A percentile compares a stretch with the other conserved stretches of the same genome.
Conservation (phyloP, 2,329 filamentous ascomycete species). For the Cryphonectria naterciae region DNA sequence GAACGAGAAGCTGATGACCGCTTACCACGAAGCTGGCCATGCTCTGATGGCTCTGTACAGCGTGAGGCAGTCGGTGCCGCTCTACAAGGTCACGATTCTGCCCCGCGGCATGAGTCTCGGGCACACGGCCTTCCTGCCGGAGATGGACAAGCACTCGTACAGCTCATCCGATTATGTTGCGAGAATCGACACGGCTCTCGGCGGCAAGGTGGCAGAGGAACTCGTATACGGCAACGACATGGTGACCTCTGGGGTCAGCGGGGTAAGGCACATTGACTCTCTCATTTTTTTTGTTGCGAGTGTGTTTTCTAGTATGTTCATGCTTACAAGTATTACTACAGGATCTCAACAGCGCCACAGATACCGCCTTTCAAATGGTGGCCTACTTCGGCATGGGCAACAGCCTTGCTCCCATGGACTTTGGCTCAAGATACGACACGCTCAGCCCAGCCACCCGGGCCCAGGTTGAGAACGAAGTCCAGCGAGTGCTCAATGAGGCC, state of each 20-base stretch:
- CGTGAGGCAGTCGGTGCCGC: slow-evolving; percentile 68
- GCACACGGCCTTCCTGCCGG: slow-evolving; percentile 83
- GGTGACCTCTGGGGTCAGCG: slow-evolving; percentile 85
- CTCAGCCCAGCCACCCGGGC: slow-evolving; percentile 87
- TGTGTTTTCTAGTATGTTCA: background rate
- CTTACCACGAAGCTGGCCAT: slow-evolving; percentile 97
- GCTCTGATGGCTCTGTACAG: slow-evolving; percentile 87
- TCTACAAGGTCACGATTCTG: slow-evolving; percentile 98
- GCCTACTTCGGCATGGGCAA: slow-evolving; percentile 89
- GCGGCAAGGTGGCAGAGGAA: slow-evolving; percentile 81
- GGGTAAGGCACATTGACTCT: slow-evolving; percentile 55
- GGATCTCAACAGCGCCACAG: slow-evolving; percentile 85
- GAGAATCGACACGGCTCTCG: slow-evolving; percentile 72
- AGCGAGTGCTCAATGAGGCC: slow-evolving; percentile 80
- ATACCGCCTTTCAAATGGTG: slow-evolving; percentile 84
- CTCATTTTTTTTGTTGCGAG: background rate
- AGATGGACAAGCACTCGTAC: slow-evolving; percentile 90
- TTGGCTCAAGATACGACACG: slow-evolving; percentile 76
- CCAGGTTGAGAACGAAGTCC: slow-evolving; percentile 86
- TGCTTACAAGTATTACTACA: slow-evolving; percentile 43
- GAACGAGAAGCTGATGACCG: slow-evolving; percentile 94
- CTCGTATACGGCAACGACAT: slow-evolving; percentile 89
- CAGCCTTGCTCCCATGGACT: slow-evolving; percentile 86
- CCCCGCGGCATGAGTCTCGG: slow-evolving; percentile 86
- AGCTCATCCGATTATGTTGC: slow-evolving; percentile 80